Base-by-base conservation (phyloP, 176 grass and related monocot genomes). In the Secale cereale region DNA sequence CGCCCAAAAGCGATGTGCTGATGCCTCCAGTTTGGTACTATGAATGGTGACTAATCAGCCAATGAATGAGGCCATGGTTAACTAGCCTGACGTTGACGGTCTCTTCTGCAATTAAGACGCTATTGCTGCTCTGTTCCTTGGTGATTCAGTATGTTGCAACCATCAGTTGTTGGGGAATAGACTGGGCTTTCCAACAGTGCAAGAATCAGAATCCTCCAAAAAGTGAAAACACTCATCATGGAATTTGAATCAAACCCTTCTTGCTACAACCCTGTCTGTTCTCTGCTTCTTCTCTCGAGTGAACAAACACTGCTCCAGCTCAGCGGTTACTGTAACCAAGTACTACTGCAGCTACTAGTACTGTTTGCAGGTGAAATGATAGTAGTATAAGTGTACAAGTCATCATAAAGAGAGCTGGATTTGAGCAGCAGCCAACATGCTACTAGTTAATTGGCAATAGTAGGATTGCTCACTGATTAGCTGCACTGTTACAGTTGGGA, bases 81-180 rank as follows among this genome's bases (percentile, higher is more conserved):
- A 64, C 63, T 36, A 35, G 28, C 60, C 48, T 52, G 48, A 52
- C 48, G 48, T 54, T 66, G 59, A 66, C 15, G 76, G 31, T 63
- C 59, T 65, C 43, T 46, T 46, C 43, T 10, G 43, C 43, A 46
- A 46, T 46, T 46, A 46, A 46, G 56, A 83, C 41, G 46, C 70
- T 61, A 26, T 19, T 78, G 43, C 62, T 57, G 45, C 43, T 66
- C 30, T 32, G 7, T 57, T 50, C 54, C 64, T 54, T 33, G 62
- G 41, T 40, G 11, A 64, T 80, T 86, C 67, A 59, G 59, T 59
- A 19, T 69, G 48, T 68, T 61, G 43, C 43, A 78, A 72, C 40
- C 74, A 81, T 66, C 80, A 48, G 64, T 66, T 83, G 66, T 67
- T 83, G 74, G 79, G 79, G 74, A 83, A 73, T 80, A 82, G 57